Evolutionary conservation across 2,329 filamentous ascomycete species (phyloP).

Genomic region (Monosporascus ibericus): DNA sequence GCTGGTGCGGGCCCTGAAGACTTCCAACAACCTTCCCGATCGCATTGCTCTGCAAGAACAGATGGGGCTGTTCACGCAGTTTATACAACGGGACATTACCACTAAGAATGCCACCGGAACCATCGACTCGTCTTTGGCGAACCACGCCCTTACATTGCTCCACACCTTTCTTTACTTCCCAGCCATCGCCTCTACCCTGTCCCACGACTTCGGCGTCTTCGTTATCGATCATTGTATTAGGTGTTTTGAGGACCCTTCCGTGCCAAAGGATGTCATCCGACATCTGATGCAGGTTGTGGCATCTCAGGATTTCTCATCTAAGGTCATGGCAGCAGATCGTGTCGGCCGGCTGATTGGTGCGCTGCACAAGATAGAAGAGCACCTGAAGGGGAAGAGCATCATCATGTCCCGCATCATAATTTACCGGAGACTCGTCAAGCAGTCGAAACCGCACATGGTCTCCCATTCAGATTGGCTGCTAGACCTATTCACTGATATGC

Average conservation of each 20-base stretch:
- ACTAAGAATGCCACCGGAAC: conserved; percentile 50
- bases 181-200: conserved; percentile 62
- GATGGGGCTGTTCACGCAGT: conserved; percentile 71
- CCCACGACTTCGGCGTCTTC: conserved; percentile 73
- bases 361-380: conserved; percentile 66
- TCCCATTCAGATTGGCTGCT: conserved; percentile 72
- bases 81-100: conserved; percentile 75
- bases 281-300: conserved; percentile 76
- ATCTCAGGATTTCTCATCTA: conserved; percentile 70
- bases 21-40: conserved; percentile 78
- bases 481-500: conserved; percentile 74
- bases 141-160: conserved; percentile 72
- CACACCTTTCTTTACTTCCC: conserved; percentile 70
- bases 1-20: conserved; percentile 67
- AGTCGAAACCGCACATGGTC: conserved; percentile 65
- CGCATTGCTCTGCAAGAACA: conserved; percentile 66
- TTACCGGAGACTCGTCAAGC: conserved; percentile 70
- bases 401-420: conserved; percentile 70
- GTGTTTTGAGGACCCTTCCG: conserved; percentile 59
- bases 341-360: conserved; percentile 64
- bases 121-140: conserved; percentile 63
- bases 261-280: conserved; percentile 72
- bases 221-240: conserved; percentile 76
- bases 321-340: conserved; percentile 67
- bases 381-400: conserved; percentile 74